Conservation (phyloP, 192 early-diverging fungal species). For the Phlyctochytrium bullatum region DNA sequence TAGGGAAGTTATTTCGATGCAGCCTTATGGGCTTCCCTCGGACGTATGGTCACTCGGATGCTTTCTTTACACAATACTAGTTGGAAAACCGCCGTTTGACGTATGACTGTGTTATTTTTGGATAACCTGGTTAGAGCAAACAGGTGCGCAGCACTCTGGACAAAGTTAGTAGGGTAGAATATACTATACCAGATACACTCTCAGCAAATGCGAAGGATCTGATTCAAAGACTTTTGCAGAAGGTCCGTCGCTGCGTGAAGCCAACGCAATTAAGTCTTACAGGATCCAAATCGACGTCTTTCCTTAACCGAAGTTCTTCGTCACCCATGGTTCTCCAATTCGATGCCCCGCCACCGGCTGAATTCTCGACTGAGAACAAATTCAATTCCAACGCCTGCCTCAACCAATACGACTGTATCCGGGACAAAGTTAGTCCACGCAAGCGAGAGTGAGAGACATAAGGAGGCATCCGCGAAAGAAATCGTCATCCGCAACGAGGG, state of each 20-base stretch:
- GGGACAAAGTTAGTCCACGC: no score
- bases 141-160: conserved; percentile 56
- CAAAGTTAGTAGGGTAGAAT: conserved; percentile 51
- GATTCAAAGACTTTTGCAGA: conserved; percentile 54
- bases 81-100: conserved; percentile 70
- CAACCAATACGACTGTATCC: no score
- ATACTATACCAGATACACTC: conserved; percentile 49
- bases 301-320: conserved; percentile 43
- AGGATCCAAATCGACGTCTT: conserved; percentile 56
- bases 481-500: no score
- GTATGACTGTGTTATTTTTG: conserved; percentile 20
- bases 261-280: conserved; percentile 4
- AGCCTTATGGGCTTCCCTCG: conserved; percentile 67
- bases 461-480: no score
- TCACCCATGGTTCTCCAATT: conserved; percentile 45
- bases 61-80: conserved; percentile 69
- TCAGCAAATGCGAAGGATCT: conserved; percentile 55
- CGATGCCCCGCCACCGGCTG: neutral
- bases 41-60: conserved; percentile 82
- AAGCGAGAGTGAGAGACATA: no score
- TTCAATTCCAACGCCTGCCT: no score
- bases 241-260: conserved; percentile 24
- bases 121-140: conserved; percentile 27
- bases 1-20: conserved; percentile 67
- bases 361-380: no score